Percentiles rank a stretch among this genome's conserved stretches.
These are phyloP conservation scores for Butyriboletus appendiculatus DNA, from an alignment of 1,284 basidiomycete genomes.

Conservation along the genomic window DNA sequence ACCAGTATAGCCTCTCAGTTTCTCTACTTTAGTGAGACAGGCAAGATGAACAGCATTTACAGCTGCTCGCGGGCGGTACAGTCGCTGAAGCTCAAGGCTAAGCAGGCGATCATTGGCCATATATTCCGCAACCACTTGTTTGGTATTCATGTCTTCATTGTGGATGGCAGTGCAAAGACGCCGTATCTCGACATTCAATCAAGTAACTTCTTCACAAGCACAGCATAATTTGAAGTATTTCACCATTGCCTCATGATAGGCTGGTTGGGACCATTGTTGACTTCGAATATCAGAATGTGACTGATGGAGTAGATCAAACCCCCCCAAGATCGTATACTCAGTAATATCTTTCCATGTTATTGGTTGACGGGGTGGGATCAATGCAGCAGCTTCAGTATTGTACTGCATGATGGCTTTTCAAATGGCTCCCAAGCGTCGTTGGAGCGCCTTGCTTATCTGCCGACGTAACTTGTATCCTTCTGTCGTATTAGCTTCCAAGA, in stretches of 20 bases:
- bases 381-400: background rate
- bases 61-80: background rate
- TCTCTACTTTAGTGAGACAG: too few species aligned
- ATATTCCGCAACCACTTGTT: background rate
- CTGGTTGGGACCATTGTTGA: background rate
- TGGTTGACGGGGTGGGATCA: background rate
- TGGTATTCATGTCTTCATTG: background rate
- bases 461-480: slow-evolving; percentile 8
- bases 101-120: background rate
- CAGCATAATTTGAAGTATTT: background rate
- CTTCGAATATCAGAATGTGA: background rate
- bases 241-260: background rate
- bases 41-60: background rate
- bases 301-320: background rate
- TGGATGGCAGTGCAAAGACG: background rate
- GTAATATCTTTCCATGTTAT: slow-evolving; percentile 6
- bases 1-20: too few species aligned
- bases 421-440: slow-evolving; percentile 2
- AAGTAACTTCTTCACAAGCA: background rate
- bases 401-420: background rate
- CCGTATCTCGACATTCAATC: background rate
- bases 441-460: slow-evolving; percentile 7
- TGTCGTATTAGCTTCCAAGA: background rate
- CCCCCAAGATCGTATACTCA: background rate
- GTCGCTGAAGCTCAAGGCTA: background rate